Base-by-base conservation (phyloP, 768 basidiomycete genomes). In the Cyathus striatus region DNA sequence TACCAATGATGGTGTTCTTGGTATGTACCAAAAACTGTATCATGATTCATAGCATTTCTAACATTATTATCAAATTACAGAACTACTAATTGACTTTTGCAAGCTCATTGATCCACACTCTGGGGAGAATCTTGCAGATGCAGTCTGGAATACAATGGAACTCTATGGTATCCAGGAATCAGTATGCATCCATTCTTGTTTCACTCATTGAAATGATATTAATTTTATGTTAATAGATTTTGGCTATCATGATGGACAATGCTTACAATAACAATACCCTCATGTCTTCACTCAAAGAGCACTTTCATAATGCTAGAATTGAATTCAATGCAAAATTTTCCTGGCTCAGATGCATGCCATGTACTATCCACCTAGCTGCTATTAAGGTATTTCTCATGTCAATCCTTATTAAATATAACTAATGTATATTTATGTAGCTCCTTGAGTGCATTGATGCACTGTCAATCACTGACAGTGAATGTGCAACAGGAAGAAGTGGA, bases 221-320 rank as follows among this genome's bases (percentile, higher is more conserved):
- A 40, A 18, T 43, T 45, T 14, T 4, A 38, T 17, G 26, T 27
- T 23, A 10, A 30, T 14, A 63, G 60, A 44, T 69, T 16, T 48
- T 62, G 24, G 53, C 60, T 1, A 53, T 66, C 22, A 51, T 66
- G 16, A 58, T 64, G 51, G 61, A 66, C 42, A 67, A 69, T 47
- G 62, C 64, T 1, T 44, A 52, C 0, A 69, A 68, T 41, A 68
- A 69, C 41, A 59, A 69, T 42, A 68, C 61, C 0, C n/a, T 67
- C 37, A 44, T 62, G 1, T 30, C 47, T 0, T 45, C 23, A 1
- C 49, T 69, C 25, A 56, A 50, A 23, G 6, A 10, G 1, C 44
- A 47, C 2, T 55, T 48, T 25, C 2, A 14, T 0, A 49, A 40
- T 2, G 43, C 30, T 9, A 49, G 51, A 2, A 58, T 68, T 24